Evolutionary conservation across 257 asterid species (phyloP).

Genomic region (Avicennia marina): DNA sequence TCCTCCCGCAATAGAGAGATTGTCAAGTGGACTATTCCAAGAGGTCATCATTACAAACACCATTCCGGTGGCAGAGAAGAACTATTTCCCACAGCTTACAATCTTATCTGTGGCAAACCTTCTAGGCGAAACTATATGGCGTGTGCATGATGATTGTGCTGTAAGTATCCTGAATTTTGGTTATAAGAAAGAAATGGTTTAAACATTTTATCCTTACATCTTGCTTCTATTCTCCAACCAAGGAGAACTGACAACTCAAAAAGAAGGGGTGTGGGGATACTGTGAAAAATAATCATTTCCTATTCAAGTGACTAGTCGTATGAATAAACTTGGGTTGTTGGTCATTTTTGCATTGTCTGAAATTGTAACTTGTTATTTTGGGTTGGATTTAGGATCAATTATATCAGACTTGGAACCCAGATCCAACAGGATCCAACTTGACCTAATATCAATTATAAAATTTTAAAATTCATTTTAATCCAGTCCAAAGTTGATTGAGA

Average conservation of each 20-base stretch:
- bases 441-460: no score
- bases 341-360: no score
- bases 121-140: slow-evolving; percentile 92
- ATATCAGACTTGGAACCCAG: no score
- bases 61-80: slow-evolving; percentile 77
- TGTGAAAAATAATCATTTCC: no score
- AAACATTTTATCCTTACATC: not conserved
- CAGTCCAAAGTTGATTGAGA: no score
- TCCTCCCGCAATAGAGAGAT: slow-evolving; percentile 91
- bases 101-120: slow-evolving; percentile 88
- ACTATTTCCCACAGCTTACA: slow-evolving; percentile 90
- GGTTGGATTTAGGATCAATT: no score
- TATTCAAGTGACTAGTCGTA: no score
- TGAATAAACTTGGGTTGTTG: no score
- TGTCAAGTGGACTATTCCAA: slow-evolving; percentile 89
- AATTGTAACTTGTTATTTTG: no score
- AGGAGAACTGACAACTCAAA: not conserved
- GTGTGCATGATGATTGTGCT: slow-evolving; percentile 84
- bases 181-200: not conserved
- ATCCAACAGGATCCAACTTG: no score
- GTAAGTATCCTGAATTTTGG: slow-evolving; percentile 42
- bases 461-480: no score
- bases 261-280: not conserved
- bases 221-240: no score
- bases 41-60: slow-evolving; percentile 94